These are phyloP conservation scores for Cnidoscolus chayamansa DNA, from an alignment of 441 rosid species.

Conservation along the genomic window DNA sequence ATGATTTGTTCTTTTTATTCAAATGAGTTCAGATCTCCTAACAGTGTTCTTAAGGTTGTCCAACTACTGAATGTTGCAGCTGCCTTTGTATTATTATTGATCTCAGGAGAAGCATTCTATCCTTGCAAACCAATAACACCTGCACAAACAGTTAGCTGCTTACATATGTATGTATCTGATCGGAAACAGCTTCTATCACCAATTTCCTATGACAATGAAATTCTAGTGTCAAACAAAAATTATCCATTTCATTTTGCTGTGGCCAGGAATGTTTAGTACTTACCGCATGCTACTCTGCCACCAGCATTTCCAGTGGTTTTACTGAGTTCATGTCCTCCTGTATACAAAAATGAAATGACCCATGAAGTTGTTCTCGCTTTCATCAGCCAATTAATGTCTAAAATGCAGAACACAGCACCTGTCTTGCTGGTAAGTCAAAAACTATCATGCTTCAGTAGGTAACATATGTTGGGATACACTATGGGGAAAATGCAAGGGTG, in stretches of 20 bases:
- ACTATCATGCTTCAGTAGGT: too few species aligned
- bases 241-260: too few species aligned
- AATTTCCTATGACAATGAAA: not conserved
- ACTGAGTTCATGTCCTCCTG: slow-evolving; percentile 94
- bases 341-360: slow-evolving; percentile 14
- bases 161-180: too few species aligned
- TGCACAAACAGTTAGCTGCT: slow-evolving; percentile 18
- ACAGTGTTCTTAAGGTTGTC: not conserved
- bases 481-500: not conserved
- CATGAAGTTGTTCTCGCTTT: not conserved
- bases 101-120: slow-evolving; percentile 20
- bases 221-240: not conserved
- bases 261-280: slow-evolving; percentile 17
- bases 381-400: not conserved
- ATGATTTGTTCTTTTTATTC: slow-evolving; percentile 17
- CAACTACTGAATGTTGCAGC: not conserved
- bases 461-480: too few species aligned
- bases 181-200: too few species aligned
- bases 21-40: slow-evolving; percentile 3
- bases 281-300: slow-evolving; percentile 80
- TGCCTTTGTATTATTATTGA: not conserved
- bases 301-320: slow-evolving; percentile 83
- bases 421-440: too few species aligned
- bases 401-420: not conserved
- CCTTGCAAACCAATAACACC: slow-evolving; percentile 75